Conservation (phyloP, 2,329 filamentous ascomycete genomes). For the Seiridium unicorne region DNA sequence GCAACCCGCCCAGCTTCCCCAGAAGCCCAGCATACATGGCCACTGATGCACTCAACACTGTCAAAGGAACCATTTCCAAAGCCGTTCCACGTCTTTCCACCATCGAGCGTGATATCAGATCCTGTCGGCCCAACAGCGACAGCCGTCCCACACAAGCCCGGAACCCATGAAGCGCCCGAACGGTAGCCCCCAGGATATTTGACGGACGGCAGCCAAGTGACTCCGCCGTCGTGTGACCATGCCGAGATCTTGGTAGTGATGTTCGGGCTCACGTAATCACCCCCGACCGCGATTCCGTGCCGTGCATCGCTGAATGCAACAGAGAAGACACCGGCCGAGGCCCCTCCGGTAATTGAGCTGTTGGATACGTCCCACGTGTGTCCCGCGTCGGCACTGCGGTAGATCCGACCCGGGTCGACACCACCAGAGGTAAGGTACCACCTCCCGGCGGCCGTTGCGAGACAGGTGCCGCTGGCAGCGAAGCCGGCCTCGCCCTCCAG, state of each 20-base stretch:
- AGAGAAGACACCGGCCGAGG: slow-evolving; percentile 28
- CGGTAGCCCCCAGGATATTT: slow-evolving; percentile 29
- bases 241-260: slow-evolving; percentile 20
- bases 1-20: slow-evolving; percentile 26
- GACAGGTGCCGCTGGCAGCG: slow-evolving; percentile 32
- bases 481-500: slow-evolving; percentile 28
- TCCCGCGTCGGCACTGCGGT: slow-evolving; percentile 23
- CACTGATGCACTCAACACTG: slow-evolving; percentile 26
- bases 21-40: slow-evolving; percentile 28
- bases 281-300: slow-evolving; percentile 28
- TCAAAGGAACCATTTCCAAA: slow-evolving; percentile 30
- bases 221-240: slow-evolving; percentile 28
- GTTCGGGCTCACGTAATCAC: slow-evolving; percentile 25
- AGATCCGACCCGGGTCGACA: slow-evolving; percentile 25
- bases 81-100: slow-evolving; percentile 23
- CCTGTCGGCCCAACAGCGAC: slow-evolving; percentile 31
- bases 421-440: slow-evolving; percentile 29
- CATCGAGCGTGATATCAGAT: slow-evolving; percentile 28
- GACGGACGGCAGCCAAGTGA: slow-evolving; percentile 22
- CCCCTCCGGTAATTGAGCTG: slow-evolving; percentile 23
- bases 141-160: slow-evolving; percentile 19
- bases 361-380: slow-evolving; percentile 23
- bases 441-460: slow-evolving; percentile 22
- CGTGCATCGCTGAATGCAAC: slow-evolving; percentile 26
- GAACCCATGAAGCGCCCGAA: slow-evolving; percentile 28